Evolutionary conservation across 2,329 filamentous ascomycete genomes (phyloP).

Genomic region (Botrytis squamosa): DNA sequence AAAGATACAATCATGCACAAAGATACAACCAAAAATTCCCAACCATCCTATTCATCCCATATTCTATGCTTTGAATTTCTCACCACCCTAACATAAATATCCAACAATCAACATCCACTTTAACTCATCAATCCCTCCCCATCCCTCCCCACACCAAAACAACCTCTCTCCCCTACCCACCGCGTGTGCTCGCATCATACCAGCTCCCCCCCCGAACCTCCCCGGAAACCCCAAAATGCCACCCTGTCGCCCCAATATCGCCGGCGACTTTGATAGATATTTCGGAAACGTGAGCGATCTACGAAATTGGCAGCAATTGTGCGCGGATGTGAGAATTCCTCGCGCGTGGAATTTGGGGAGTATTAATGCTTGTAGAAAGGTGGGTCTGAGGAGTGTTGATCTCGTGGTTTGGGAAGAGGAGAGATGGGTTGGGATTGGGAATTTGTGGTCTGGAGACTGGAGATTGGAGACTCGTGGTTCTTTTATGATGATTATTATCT

Average conservation of each 20-base stretch:
- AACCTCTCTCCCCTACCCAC: neutral
- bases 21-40: neutral
- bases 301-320: constrained; percentile 16
- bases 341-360: neutral
- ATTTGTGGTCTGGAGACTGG: neutral
- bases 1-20: neutral
- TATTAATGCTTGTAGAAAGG: neutral
- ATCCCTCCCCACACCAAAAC: neutral
- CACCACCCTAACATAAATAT: neutral
- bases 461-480: neutral
- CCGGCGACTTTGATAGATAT: neutral
- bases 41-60: neutral
- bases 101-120: neutral
- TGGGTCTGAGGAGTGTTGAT: neutral
- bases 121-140: neutral
- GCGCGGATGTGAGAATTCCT: neutral
- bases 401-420: neutral
- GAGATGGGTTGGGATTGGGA: neutral
- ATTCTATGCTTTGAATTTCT: neutral
- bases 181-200: neutral
- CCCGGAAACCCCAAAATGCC: neutral
- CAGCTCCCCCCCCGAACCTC: neutral
- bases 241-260: neutral
- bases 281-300: neutral
- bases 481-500: neutral